phyloP scores from a whole-genome alignment of 148 eudicot genomes.

The Rhododendron mucronatum region DNA sequence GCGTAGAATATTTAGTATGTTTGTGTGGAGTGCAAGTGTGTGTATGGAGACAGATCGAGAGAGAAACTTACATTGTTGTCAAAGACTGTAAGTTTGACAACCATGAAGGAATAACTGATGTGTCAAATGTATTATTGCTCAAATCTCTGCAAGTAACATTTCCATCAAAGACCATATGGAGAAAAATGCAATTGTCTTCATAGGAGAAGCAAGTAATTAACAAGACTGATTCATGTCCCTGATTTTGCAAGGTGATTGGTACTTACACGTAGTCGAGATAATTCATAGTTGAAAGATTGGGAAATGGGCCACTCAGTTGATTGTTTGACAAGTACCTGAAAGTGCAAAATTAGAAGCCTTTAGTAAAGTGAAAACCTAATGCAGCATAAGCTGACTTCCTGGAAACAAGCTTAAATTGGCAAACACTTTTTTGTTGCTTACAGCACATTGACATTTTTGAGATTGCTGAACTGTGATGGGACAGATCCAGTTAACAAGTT shows the following conservation, averaged over 20 bases:
- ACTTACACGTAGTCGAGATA: slow-evolving; percentile 19
- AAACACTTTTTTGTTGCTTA: slow-evolving; percentile 28
- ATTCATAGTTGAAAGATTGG: slow-evolving; percentile 37
- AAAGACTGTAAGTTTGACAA: slow-evolving; percentile 36
- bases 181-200: background rate
- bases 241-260: background rate
- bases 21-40: background rate
- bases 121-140: slow-evolving; percentile 48
- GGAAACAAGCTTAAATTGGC: background rate
- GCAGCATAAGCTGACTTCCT: background rate
- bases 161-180: background rate
- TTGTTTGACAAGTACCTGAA: slow-evolving; percentile 65
- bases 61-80: slow-evolving; percentile 47
- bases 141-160: slow-evolving; percentile 44
- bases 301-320: slow-evolving; percentile 48
- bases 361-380: background rate
- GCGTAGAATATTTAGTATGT: background rate
- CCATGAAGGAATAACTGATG: slow-evolving; percentile 43
- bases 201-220: background rate
- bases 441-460: slow-evolving; percentile 44
- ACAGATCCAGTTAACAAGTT: slow-evolving; percentile 54
- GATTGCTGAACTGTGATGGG: slow-evolving; percentile 54
- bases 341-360: slow-evolving; percentile 5
- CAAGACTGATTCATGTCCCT: background rate
- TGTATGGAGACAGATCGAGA: slow-evolving; percentile 5